These are phyloP conservation scores for Kodamaea leandrae DNA, from an alignment of 805 yeast species.

Conservation along the genomic window DNA sequence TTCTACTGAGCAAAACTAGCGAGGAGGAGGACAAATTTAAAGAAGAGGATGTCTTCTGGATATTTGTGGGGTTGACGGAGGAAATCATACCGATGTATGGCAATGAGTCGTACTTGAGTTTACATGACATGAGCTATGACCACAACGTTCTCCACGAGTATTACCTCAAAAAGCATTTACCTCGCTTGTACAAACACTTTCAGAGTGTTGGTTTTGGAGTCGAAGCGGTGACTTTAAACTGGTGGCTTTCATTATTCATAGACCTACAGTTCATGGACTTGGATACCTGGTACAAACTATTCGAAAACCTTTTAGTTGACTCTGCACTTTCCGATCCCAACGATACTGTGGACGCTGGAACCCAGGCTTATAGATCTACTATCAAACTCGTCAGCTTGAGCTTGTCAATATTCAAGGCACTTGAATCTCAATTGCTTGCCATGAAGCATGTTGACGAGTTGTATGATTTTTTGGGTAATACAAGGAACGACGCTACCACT, in stretches of 20 bases:
- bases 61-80: conserved; percentile 47
- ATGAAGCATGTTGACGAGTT: conserved; percentile 28
- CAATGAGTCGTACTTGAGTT: conserved; percentile 12
- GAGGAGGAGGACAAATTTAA: conserved; percentile 13
- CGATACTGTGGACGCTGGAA: background rate
- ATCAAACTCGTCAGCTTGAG: conserved; percentile 33
- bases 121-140: conserved; percentile 36
- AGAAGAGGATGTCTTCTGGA: conserved; percentile 55
- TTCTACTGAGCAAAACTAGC: conserved; percentile 17
- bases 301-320: conserved; percentile 45
- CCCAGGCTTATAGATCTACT: conserved; percentile 7
- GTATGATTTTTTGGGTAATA: conserved; percentile 20
- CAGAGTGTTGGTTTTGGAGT: conserved; percentile 37
- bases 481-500: conserved; percentile 1
- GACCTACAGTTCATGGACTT: conserved; percentile 44
- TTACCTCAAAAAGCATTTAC: conserved; percentile 37
- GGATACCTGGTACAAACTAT: conserved; percentile 49
- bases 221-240: conserved; percentile 50
- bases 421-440: conserved; percentile 29
- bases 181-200: conserved; percentile 39
- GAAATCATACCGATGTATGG: conserved; percentile 46
- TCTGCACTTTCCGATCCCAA: conserved; percentile 1
- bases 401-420: conserved; percentile 36
- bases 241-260: conserved; percentile 57
- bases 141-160: conserved; percentile 31